Evolutionary conservation across 2,329 filamentous ascomycete species (phyloP).

Genomic region (Paecilomyces sp.): DNA sequence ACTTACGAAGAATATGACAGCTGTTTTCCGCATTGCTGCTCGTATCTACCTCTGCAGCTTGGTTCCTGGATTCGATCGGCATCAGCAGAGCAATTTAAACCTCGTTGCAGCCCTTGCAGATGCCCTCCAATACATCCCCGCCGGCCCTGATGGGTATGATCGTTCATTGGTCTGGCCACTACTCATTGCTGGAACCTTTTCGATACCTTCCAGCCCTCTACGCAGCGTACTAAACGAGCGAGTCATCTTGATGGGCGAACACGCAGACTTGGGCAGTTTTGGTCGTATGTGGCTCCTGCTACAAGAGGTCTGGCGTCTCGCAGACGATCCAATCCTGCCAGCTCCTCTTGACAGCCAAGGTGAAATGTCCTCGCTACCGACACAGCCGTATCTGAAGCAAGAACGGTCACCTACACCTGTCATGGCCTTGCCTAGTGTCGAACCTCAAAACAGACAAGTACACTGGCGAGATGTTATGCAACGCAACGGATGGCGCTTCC

Average conservation of each 20-base stretch:
- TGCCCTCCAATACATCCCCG: conserved; percentile 73
- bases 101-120: conserved; percentile 72
- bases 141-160: conserved; percentile 76
- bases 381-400: conserved; percentile 10
- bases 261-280: conserved; percentile 75
- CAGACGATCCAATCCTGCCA: conserved; percentile 50
- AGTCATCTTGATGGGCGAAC: conserved; percentile 64
- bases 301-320: conserved; percentile 70
- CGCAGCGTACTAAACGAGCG: conserved; percentile 72
- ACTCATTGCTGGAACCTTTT: conserved; percentile 76
- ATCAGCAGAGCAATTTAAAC: conserved; percentile 64
- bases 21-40: conserved; percentile 83
- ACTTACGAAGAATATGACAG: conserved; percentile 80
- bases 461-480: conserved; percentile 95
- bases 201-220: conserved; percentile 65
- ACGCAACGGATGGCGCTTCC: conserved; percentile 83
- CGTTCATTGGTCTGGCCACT: conserved; percentile 90
- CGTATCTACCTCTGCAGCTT: conserved; percentile 96
- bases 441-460: conserved; percentile 52
- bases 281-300: conserved; percentile 74
- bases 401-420: conserved; percentile 12
- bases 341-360: conserved; percentile 2
- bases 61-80: conserved; percentile 77
- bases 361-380: conserved; percentile 1
- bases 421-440: conserved; percentile 6